Evolutionary conservation across 73 alveolate genomes (phyloP).

Genomic region (Paramecium sexaurelia): DNA sequence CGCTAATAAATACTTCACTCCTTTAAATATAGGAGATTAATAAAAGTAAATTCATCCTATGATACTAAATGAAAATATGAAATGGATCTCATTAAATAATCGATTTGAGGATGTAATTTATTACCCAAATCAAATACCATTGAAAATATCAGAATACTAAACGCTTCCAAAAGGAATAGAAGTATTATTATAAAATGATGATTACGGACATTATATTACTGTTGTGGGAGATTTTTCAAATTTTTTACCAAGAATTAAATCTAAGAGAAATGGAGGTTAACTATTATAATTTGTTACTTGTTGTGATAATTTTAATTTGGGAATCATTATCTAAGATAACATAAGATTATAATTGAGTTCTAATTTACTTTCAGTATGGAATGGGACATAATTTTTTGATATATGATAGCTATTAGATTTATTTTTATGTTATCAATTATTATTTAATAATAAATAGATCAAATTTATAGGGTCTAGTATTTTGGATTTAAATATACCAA

Average conservation of each 20-base stretch:
- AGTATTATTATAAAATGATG: neutral
- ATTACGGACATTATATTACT: neutral
- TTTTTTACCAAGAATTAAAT: neutral
- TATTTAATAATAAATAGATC: slow-evolving; percentile 39
- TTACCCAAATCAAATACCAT: neutral
- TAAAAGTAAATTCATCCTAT: neutral
- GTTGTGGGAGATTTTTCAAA: neutral
- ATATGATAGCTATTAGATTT: neutral
- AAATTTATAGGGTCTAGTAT: neutral
- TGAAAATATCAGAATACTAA: neutral
- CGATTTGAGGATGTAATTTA: neutral
- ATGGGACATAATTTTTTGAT: neutral
- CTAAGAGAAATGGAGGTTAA: neutral
- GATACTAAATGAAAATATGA: neutral
- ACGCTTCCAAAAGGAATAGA: neutral
- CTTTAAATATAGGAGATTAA: neutral
- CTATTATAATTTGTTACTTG: neutral
- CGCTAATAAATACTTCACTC: neutral
- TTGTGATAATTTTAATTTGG: neutral
- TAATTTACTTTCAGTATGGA: neutral
- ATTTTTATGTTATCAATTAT: neutral
- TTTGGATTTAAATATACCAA: neutral
- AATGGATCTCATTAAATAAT: neutral
- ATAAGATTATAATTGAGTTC: neutral
- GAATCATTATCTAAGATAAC: neutral